Conservation (phyloP, 345 rosid genomes). For the Eucalyptus regnans region DNA sequence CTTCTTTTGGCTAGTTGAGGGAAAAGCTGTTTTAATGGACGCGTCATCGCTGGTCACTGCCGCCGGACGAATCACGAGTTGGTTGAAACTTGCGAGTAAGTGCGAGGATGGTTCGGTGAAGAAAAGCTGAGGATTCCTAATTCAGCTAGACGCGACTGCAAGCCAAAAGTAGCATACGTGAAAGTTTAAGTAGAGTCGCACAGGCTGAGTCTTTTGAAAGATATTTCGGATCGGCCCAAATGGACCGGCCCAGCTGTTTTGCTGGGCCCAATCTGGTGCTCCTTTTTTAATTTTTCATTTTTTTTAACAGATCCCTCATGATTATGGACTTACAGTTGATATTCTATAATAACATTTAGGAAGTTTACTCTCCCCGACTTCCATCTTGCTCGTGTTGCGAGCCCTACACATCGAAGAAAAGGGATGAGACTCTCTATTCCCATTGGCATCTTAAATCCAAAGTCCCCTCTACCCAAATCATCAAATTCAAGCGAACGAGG, state of each 20-base stretch:
- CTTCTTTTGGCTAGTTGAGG: not conserved
- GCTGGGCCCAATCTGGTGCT: not conserved
- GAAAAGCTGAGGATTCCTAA: not conserved
- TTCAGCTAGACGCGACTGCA: too few species aligned
- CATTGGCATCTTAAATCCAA: not conserved
- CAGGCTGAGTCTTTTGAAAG: accelerated
- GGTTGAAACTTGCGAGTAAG: not conserved
- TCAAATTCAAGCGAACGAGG: not conserved
- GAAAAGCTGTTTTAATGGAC: not conserved
- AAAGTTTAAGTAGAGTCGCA: not conserved
- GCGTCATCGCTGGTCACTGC: accelerated
- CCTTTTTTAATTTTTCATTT: not conserved
- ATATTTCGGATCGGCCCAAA: too few species aligned
- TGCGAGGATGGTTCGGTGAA: not conserved
- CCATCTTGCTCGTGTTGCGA: not conserved
- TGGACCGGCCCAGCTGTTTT: accelerated
- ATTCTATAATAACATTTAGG: too few species aligned
- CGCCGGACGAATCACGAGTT: accelerated
- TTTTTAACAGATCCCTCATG: accelerated
- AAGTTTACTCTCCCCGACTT: not conserved
- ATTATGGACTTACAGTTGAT: not conserved
- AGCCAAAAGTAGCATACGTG: too few species aligned
- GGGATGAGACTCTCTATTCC: not conserved
- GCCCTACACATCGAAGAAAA: not conserved
- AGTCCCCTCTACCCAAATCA: not conserved